These are phyloP conservation scores for Pythium rhizo-oryzae DNA, from an alignment of 352 stramenopile species.

Conservation along the genomic window DNA sequence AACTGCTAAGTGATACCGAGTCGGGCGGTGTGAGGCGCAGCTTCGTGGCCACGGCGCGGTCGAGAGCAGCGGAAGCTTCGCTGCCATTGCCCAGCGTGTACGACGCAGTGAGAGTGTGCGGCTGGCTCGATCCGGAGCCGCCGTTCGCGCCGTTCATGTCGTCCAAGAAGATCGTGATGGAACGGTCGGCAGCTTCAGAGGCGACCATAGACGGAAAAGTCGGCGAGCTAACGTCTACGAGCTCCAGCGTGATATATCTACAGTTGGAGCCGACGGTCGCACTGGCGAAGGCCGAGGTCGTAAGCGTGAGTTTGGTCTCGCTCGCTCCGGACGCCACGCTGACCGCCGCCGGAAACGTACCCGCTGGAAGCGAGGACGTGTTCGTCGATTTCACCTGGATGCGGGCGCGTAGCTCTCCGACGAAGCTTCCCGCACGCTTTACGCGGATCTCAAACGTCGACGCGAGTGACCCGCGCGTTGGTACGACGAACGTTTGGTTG, in stretches of 20 bases:
- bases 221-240: slow-evolving; percentile 30
- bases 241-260: slow-evolving; percentile 37
- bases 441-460: slow-evolving; percentile 37
- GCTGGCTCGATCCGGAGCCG: not conserved
- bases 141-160: slow-evolving; percentile 3
- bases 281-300: slow-evolving; percentile 4
- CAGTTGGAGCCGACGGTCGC: slow-evolving; percentile 25
- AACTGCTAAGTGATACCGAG: slow-evolving; percentile 26
- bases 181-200: slow-evolving; percentile 35
- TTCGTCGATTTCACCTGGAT: slow-evolving; percentile 18
- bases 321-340: slow-evolving; percentile 1
- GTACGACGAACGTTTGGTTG: slow-evolving; percentile 32
- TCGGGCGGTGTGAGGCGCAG: slow-evolving; percentile 33
- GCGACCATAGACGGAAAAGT: slow-evolving; percentile 25
- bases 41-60: slow-evolving; percentile 40
- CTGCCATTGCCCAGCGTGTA: slow-evolving; percentile 26
- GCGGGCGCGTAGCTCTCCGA: slow-evolving; percentile 15
- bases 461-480: slow-evolving; percentile 9
- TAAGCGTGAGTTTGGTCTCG: slow-evolving; percentile 6
- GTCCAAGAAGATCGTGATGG: slow-evolving; percentile 39
- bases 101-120: slow-evolving; percentile 7
- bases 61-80: slow-evolving; percentile 31
- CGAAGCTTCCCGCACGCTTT: slow-evolving; percentile 32
- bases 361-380: not conserved
- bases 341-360: slow-evolving; percentile 5